Evolutionary conservation across 2,329 filamentous ascomycete genomes (phyloP), one percentile per base, ranked within the genome.

Genomic region (Xylariaceae sp.): DNA sequence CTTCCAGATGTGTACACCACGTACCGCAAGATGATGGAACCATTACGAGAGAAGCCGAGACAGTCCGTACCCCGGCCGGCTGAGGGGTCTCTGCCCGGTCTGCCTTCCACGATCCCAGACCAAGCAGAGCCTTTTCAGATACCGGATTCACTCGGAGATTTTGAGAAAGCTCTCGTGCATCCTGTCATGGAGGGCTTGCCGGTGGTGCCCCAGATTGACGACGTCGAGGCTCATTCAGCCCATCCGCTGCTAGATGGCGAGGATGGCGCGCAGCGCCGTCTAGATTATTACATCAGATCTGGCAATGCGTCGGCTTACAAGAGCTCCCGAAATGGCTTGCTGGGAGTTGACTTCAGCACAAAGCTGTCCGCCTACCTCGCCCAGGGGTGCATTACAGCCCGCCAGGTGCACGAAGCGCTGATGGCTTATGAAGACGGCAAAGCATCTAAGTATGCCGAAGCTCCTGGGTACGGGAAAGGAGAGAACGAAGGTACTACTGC

Each of bases 1-100:
- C 64, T 88, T 2, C 81, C 82, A 2, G 80, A 88, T 47, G 67
- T 89, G 2, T 90, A 87, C 52, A 88, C 84, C 0, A 71, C 71
- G 0, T 90, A 82, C 46, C 72, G 82, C 6, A 88, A 87, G 56
- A 72, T 68, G 3, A 71, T 85, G 33, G 83, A 88, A 43, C 83
- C 83, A 1, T 62, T 89, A 2, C 71, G 80, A 26, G 64, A 75
- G 24, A 72, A 72, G 10, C 83, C 84, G 4, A 70, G 83, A 25
- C 52, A 63, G 2, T 53, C 67, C 1, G 52, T 83, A 2, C 67
- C 78, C 0, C 61, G 58, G 2, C 80, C 80, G 0, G 48, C 56
- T 2, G 60, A 63, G 15, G 53, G 53, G 2, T 56, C 60, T 2
- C 57, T 92, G 4, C 81, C 79, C 1, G 63, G 72, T 0, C 58